Conservation (phyloP, 2,329 filamentous ascomycete species). For the Periconia digitata region DNA sequence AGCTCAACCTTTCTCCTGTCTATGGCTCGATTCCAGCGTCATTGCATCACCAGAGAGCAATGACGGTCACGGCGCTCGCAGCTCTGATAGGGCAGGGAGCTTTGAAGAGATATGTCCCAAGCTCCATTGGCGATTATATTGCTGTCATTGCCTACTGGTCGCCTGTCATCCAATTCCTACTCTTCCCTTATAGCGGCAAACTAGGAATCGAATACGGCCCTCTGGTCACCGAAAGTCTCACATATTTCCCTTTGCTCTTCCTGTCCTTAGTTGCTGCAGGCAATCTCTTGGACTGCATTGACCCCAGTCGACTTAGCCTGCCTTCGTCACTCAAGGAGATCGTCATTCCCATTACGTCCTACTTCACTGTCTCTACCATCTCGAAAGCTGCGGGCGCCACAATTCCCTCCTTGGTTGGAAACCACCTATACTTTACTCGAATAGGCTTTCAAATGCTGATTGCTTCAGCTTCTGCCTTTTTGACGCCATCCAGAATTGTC, state of each 20-base stretch:
- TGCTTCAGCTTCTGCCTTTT: conserved; percentile 63
- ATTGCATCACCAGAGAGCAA: conserved; percentile 67
- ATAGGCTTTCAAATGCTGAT: conserved; percentile 71
- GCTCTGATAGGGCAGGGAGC: conserved; percentile 71
- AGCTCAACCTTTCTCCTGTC: conserved; percentile 78
- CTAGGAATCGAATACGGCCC: conserved; percentile 75
- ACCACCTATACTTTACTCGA: conserved; percentile 66
- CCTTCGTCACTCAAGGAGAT: conserved; percentile 64
- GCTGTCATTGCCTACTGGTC: conserved; percentile 76
- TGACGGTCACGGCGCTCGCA: conserved; percentile 67
- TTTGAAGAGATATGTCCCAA: conserved; percentile 54
- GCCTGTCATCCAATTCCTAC: conserved; percentile 69
- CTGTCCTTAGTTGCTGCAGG: conserved; percentile 43
- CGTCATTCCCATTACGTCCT: conserved; percentile 66
- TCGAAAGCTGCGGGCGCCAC: conserved; percentile 46
- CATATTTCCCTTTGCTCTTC: conserved; percentile 59
- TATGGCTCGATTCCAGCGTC: conserved; percentile 82
- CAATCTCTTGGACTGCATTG: conserved; percentile 62
- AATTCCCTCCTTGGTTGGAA: conserved; percentile 59
- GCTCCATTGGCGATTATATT: conserved; percentile 55
- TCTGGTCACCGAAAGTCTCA: conserved; percentile 70
- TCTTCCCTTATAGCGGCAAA: conserved; percentile 66
- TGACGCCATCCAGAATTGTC: conserved; percentile 70
- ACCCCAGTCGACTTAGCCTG: conserved; percentile 58
- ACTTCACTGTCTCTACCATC: conserved; percentile 60